Evolutionary conservation across 805 yeast genomes (phyloP).

Genomic region (Ogataea salicorniae): DNA sequence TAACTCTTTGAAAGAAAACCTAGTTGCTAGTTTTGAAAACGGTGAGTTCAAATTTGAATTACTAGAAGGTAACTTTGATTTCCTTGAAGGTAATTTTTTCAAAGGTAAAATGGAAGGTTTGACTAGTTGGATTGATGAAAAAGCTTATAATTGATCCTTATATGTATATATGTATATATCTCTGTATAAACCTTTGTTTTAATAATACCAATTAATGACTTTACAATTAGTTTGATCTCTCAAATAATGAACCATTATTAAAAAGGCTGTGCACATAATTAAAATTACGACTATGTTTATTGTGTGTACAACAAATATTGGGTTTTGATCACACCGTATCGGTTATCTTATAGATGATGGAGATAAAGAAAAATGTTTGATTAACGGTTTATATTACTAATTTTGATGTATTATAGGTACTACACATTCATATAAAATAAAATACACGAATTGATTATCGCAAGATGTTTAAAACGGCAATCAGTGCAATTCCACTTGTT

Average conservation of each 20-base stretch:
- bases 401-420: too few species aligned
- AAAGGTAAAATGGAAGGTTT: constrained; percentile 50
- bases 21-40: constrained; percentile 39
- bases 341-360: too few species aligned
- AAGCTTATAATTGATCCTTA: constrained; percentile 48
- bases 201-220: background rate
- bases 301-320: too few species aligned
- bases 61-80: constrained; percentile 69
- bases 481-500: constrained; percentile 10
- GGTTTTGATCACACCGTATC: too few species aligned
- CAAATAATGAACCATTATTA: too few species aligned
- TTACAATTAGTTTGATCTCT: background rate
- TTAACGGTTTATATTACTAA: too few species aligned
- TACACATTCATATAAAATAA: background rate
- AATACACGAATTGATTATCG: background rate
- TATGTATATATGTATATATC: background rate
- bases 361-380: too few species aligned
- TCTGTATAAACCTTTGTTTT: background rate
- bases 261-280: too few species aligned
- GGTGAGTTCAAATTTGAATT: constrained; percentile 56
- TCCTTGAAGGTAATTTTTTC: constrained; percentile 67
- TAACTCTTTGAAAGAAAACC: constrained; percentile 29
- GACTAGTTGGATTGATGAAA: constrained; percentile 77
- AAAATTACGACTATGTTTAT: too few species aligned
- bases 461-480: constrained; percentile 6